These are phyloP conservation scores for Kwoniella sp. DNA, from an alignment of 768 basidiomycete genomes.

Conservation along the genomic window DNA sequence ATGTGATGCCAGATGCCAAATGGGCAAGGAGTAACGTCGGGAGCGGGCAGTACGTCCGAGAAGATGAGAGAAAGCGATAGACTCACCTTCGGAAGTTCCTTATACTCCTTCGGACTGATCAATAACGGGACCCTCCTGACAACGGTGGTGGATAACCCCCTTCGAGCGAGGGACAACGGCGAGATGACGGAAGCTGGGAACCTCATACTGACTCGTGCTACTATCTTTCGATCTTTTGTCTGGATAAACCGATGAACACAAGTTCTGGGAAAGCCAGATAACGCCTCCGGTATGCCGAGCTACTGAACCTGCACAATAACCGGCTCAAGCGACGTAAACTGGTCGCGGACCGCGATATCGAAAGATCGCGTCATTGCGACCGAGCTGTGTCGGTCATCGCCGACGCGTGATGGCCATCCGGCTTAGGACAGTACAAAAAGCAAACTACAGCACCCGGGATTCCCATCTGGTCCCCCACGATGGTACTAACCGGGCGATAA, in stretches of 20 bases:
- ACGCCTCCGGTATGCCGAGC: background rate
- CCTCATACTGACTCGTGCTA: slow-evolving; percentile 7
- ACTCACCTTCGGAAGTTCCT: slow-evolving; percentile 47
- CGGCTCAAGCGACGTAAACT: background rate
- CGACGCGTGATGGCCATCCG: background rate
- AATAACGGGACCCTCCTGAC: slow-evolving; percentile 50
- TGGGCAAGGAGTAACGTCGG: no score
- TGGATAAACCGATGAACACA: background rate
- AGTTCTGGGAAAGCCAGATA: background rate
- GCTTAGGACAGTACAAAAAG: background rate
- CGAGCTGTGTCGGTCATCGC: background rate
- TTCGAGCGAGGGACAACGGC: slow-evolving; percentile 7
- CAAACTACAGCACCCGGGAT: background rate
- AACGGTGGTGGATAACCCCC: slow-evolving; percentile 14
- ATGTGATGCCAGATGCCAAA: no score
- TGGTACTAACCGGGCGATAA: slow-evolving; percentile 2
- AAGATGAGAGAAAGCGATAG: background rate
- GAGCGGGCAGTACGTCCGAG: no score
- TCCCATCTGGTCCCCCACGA: slow-evolving; percentile 2
- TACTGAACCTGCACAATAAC: background rate
- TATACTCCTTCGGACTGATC: slow-evolving; percentile 54
- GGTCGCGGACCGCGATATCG: no score
- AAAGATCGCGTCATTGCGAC: background rate
- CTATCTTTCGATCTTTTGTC: background rate
- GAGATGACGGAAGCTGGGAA: slow-evolving; percentile 12